Base-by-base conservation (phyloP, 2,329 filamentous ascomycete genomes). In the Colletotrichum neosansevieriae region DNA sequence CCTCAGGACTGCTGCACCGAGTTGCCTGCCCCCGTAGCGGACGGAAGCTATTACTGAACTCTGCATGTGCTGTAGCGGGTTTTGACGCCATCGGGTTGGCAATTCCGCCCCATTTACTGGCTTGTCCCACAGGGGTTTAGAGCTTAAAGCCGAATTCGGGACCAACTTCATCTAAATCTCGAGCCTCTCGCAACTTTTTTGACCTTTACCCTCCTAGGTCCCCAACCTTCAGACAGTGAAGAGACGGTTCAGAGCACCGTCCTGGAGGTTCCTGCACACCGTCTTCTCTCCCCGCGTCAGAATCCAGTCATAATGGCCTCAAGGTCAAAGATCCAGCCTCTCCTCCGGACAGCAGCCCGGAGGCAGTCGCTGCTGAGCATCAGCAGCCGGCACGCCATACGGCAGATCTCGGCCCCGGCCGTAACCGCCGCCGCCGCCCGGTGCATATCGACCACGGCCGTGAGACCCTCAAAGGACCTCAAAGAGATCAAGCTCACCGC, bases 401-500 rank as follows among this genome's bases (percentile, higher is more conserved):
- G 61, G 54, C 65, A 64, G 50, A 21, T 56, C 15, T 56, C 65
- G 65, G 61, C 65, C 34, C 61, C 65, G 61, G 54, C 24, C 56
- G 47, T 40, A 29, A 42, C 40, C 63, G 64, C 58, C 42, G 58
- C 57, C 51, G 32, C 58, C 51, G 21, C 34, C 54, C 65, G 61
- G 9, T 56, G 61, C 56, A 15, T 71, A 19, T 45, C 65, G 54
- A 71, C 70, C 38, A 71, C 71, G 4, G 47, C 57, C 59, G 49
- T 44, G 34, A 64, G 69, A 34, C 40, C 32, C 11, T 49, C 63
- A 40, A 45, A 61, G 58, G 40, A 44, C 29, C 59, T 59, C 21
- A 71, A 71, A 57, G 58, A 71, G 56, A 71, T 76, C 76, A 93
- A 92, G 79, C 92, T 92, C 82, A 99, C 96, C 15, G 89, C 93